These are phyloP conservation scores for Arabis hirsuta DNA, from an alignment of 345 rosid genomes.

Conservation along the genomic window DNA sequence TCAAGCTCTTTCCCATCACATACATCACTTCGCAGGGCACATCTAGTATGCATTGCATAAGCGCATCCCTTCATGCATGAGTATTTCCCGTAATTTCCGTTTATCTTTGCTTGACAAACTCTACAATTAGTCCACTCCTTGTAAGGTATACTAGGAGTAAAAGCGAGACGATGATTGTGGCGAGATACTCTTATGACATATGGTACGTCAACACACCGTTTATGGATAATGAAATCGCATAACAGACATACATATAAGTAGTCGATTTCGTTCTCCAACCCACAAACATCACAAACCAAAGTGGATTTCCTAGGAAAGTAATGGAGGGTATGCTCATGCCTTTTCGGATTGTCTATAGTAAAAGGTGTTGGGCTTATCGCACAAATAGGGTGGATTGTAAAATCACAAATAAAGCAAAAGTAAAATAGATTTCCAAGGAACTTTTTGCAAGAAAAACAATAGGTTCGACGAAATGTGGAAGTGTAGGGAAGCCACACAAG, in stretches of 20 bases:
- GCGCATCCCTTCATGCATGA: neutral
- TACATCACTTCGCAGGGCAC: neutral
- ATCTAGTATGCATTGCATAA: slow-evolving; percentile 1
- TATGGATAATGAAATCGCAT: slow-evolving; percentile 2
- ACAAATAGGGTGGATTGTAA: neutral
- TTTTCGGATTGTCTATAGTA: neutral
- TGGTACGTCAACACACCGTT: neutral
- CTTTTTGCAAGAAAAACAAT: neutral
- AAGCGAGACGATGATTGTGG: neutral
- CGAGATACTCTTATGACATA: slow-evolving; percentile 10
- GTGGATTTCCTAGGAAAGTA: neutral
- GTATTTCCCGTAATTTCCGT: neutral
- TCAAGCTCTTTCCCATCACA: slow-evolving; percentile 11
- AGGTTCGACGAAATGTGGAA: neutral
- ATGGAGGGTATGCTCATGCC: slow-evolving; percentile 23
- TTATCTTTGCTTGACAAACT: neutral
- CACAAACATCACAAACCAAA: slow-evolving; percentile 14
- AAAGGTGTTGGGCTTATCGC: neutral
- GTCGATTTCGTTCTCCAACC: neutral
- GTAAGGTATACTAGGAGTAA: neutral
- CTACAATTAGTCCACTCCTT: neutral
- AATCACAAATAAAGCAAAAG: slow-evolving; percentile 3
- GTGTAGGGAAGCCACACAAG: neutral
- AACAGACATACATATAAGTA: neutral
- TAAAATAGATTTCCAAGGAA: rapidly evolving